phyloP scores from a whole-genome alignment of 176 grass and related monocot species.

The Chrysopogon serrulatus region DNA sequence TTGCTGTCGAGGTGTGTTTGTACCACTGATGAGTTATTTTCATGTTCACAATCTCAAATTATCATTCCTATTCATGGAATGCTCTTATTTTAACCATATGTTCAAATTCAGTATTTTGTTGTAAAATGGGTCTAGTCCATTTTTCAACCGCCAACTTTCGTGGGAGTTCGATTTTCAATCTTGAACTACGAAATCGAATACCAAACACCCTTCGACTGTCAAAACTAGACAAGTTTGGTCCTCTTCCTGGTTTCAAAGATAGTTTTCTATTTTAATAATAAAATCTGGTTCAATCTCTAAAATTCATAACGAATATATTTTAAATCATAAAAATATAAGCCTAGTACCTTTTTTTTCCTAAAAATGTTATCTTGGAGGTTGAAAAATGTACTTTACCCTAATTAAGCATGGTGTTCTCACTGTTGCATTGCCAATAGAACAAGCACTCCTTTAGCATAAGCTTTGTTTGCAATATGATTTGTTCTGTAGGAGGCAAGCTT shows the following conservation, averaged over 20 bases:
- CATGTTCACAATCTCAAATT: background rate
- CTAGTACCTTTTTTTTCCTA: background rate
- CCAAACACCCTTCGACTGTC: background rate
- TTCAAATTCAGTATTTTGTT: background rate
- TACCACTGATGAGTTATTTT: constrained; percentile 8
- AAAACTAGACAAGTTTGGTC: background rate
- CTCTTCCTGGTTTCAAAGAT: background rate
- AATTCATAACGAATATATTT: background rate
- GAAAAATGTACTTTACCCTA: background rate
- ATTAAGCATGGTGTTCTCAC: background rate
- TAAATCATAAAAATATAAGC: background rate
- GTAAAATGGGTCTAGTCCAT: background rate
- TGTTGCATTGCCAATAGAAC: background rate
- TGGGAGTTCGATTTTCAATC: background rate
- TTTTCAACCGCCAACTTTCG: background rate
- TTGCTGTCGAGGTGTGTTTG: constrained; percentile 67
- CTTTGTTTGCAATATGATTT: constrained; percentile 23
- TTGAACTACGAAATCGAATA: background rate
- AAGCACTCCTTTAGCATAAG: background rate
- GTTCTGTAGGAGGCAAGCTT: constrained; percentile 67
- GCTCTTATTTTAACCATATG: background rate
- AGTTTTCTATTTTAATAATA: background rate
- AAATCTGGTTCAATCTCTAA: background rate
- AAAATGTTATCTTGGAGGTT: background rate
- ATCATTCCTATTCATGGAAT: background rate